These are phyloP conservation scores for Trichoderma sp. DNA, from an alignment of 2,329 filamentous ascomycete species.

Conservation along the genomic window DNA sequence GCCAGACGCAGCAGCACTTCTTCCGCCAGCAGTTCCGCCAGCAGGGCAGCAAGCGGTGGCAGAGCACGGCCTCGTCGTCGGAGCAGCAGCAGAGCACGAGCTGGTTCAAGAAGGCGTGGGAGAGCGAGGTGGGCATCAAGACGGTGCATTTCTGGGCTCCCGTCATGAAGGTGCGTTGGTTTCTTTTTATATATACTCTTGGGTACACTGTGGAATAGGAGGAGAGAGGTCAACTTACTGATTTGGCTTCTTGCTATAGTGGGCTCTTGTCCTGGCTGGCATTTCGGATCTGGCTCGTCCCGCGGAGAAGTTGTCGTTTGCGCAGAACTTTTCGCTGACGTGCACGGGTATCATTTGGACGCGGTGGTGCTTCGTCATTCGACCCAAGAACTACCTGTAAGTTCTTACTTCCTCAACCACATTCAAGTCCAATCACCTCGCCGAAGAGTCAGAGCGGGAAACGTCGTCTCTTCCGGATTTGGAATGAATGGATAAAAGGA, in stretches of 20 bases:
- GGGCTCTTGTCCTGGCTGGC: constrained; percentile 89
- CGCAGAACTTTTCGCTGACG: constrained; percentile 87
- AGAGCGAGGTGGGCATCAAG: constrained; percentile 79
- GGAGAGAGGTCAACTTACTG: neutral
- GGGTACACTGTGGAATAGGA: too few relatives aligned
- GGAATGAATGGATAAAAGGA: too few relatives aligned
- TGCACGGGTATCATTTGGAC: constrained; percentile 97
- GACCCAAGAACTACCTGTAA: constrained; percentile 86
- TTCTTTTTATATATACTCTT: neutral
- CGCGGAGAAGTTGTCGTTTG: constrained; percentile 87
- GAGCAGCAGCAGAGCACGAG: constrained; percentile 43
- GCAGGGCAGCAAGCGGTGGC: constrained; percentile 63
- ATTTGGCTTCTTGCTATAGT: constrained; percentile 53
- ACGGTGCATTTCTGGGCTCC: constrained; percentile 99
- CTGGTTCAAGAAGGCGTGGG: constrained; percentile 79
- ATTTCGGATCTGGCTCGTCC: constrained; percentile 90
- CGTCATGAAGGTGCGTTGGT: constrained; percentile 72
- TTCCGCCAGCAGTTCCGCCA: constrained; percentile 50
- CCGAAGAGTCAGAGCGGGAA: too few relatives aligned
- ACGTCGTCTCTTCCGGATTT: too few relatives aligned
- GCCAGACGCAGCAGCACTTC: constrained; percentile 47
- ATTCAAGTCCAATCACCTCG: too few relatives aligned
- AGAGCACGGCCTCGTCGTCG: constrained; percentile 61
- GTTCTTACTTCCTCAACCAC: constrained; percentile 37
- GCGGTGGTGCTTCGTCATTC: constrained; percentile 97